These are phyloP conservation scores for Ophiostoma pallidulum DNA, from an alignment of 2,329 filamentous ascomycete species.

Conservation along the genomic window DNA sequence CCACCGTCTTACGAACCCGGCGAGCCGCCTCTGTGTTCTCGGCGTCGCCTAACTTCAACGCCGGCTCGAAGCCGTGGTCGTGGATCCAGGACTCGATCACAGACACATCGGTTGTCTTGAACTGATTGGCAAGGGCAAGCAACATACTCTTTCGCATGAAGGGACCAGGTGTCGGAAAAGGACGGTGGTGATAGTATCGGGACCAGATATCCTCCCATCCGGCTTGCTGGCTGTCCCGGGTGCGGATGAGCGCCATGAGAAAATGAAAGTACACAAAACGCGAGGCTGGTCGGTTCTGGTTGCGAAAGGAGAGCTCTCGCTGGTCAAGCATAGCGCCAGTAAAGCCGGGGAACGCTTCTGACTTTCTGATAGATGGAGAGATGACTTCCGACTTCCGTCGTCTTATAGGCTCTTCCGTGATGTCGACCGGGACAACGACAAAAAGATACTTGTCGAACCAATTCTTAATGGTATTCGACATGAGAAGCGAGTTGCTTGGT, in stretches of 20 bases:
- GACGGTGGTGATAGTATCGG: constrained; percentile 15
- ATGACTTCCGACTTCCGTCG: too few species aligned
- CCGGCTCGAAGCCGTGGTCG: constrained; percentile 9
- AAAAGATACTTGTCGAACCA: constrained; percentile 25
- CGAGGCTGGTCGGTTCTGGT: constrained; percentile 17
- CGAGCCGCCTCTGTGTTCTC: constrained; percentile 9
- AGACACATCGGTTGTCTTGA: constrained; percentile 4
- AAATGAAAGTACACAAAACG: constrained; percentile 21
- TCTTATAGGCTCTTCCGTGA: constrained; percentile 4
- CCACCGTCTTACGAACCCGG: constrained; percentile 2
- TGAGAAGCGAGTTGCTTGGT: constrained; percentile 13
- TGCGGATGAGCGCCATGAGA: constrained; percentile 17
- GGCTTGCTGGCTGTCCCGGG: constrained; percentile 12
- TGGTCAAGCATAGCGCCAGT: background rate
- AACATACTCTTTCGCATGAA: constrained; percentile 18
- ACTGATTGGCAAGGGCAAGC: constrained; percentile 11
- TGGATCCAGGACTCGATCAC: constrained; percentile 10
- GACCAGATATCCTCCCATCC: constrained; percentile 18
- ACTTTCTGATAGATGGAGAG: too few species aligned
- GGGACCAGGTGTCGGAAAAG: constrained; percentile 17
- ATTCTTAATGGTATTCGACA: constrained; percentile 3
- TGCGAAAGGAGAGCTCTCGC: constrained; percentile 12
- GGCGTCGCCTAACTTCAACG: constrained; percentile 6
- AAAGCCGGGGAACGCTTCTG: too few species aligned
- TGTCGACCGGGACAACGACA: constrained; percentile 16